Base-by-base conservation (phyloP, 2,329 filamentous ascomycete genomes). In the Fusarium foetens region DNA sequence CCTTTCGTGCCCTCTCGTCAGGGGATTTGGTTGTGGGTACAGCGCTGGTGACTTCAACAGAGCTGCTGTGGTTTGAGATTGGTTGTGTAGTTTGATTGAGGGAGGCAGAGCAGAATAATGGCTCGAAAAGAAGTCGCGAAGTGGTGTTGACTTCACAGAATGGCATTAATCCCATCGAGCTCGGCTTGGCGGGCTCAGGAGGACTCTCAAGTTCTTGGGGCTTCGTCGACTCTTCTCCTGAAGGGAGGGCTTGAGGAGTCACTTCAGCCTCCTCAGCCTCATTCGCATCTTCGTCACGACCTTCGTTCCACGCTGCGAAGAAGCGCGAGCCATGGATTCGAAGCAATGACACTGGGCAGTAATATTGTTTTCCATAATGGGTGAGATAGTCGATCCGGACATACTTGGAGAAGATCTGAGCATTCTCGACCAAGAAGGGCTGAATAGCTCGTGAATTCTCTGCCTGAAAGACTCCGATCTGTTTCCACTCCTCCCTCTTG, bases 311-410 rank as follows among this genome's bases (percentile, higher is more conserved):
- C 63, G 95, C 95, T 79, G 99, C 94, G 76, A 98, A 90, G 91
- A 99, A 93, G 85, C 97, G 96, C 0, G 95, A 97, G 11, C 96
- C 96, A 81, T 99, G 96, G 9, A 99, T 93, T 60, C 96, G 90
- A 58, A 99, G 85, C 23, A 99, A 83, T 67, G 95, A 98, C 21
- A 99, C 85, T 0, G 96, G 96, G 78, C 96, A 99, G 80, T 97
- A 99, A 80, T 93, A 99, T 80, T 99, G 96, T 75, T 95, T 97
- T 13, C 96, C 96, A 80, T 95, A 99, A 80, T 99, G 95, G 8
- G 91, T 94, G 53, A 98, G 81, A 72, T 98, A 96, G 79, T 99
- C 96, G 65, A 99, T 90, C 29, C 94, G 90, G 45, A 99, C 83
- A 82, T 98, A 99, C 71, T 95, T 91, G 46, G 96, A 95, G 93